Base-by-base conservation (phyloP, 768 basidiomycete genomes). In the Auricularia auricula-judae region DNA sequence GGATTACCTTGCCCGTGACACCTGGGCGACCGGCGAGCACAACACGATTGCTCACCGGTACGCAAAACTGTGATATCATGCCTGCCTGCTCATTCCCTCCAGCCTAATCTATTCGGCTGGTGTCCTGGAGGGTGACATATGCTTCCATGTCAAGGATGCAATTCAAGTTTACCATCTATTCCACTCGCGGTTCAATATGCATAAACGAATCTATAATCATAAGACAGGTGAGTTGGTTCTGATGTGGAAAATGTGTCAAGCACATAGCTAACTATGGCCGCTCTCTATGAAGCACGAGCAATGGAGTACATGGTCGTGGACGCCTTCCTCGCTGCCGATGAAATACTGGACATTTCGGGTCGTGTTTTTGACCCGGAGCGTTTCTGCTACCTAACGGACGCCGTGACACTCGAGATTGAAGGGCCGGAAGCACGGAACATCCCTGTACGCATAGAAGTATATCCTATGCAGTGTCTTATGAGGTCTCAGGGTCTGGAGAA, bases 301-400 rank as follows among this genome's bases (percentile, higher is more conserved):
- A 86, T 92, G 62, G 91, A 91, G 72, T 83, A 86, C 69, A 93
- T 93, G 91, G 77, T 93, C n/a, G 79, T 90, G 14, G 91, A 93
- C 68, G 88, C 81, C 0, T 78, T 93, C n/a, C 74, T 86, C 0
- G 74, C 76, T 0, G 91, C 91, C 0, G 88, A 93, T 43, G 81
- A 84, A 0, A 64, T 80, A 65, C 72, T 92, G 71, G 78, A 84
- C 54, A 81, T 93, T 60, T 84, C 87, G 0, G 72, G 78, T 1
- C 75, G 76, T 3, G 79, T 91, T 16, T 72, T 79, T 34, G 72
- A 88, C 18, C 85, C 89, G 0, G 76, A 82, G 63, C 76, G 79
- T 63, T 92, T 82, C 64, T 68, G 91, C 2, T 76, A 80, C 65
- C 77, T 93, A 2, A 91, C 87, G 0, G 91, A 93, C 67, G 74